A percentile compares a stretch with the other conserved stretches of the same genome.
Conservation (phyloP, 371 early-diverging fungal genomes). For the Rhizopus sp. region DNA sequence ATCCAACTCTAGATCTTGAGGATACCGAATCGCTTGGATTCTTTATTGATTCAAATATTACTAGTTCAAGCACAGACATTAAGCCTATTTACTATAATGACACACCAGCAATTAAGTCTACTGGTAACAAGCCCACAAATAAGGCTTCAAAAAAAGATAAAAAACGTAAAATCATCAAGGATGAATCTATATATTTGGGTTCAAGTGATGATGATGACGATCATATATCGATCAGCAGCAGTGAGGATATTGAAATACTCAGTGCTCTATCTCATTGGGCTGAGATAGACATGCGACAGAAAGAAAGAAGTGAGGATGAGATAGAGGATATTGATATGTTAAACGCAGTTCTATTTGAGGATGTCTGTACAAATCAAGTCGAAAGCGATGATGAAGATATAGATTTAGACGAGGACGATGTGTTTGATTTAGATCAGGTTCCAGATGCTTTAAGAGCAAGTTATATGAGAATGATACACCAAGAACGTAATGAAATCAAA, state of each 20-base stretch:
- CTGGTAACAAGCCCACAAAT: not conserved
- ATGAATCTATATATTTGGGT: slow-evolving; percentile 16
- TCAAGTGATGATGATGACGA: slow-evolving; percentile 17
- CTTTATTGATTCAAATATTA: slow-evolving; percentile 20
- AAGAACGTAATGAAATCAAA: slow-evolving; percentile 5
- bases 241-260: slow-evolving; percentile 19
- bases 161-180: slow-evolving; percentile 5
- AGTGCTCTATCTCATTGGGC: slow-evolving; percentile 18
- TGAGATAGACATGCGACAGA: not conserved
- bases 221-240: slow-evolving; percentile 21
- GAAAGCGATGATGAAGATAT: slow-evolving; percentile 5
- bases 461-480: slow-evolving; percentile 1
- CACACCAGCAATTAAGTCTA: not conserved
- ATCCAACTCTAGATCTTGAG: not conserved
- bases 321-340: slow-evolving; percentile 4
- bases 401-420: not conserved
- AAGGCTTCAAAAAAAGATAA: slow-evolving; percentile 5
- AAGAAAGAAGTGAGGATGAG: not conserved
- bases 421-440: not conserved
- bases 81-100: not conserved
- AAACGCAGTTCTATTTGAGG: not conserved
- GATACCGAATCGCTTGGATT: slow-evolving; percentile 5
- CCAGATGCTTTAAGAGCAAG: slow-evolving; percentile 12
- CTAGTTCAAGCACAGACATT: not conserved
- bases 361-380: slow-evolving; percentile 7